phyloP scores from a whole-genome alignment of 768 basidiomycete species.

The Pleurotus cornucopiae region DNA sequence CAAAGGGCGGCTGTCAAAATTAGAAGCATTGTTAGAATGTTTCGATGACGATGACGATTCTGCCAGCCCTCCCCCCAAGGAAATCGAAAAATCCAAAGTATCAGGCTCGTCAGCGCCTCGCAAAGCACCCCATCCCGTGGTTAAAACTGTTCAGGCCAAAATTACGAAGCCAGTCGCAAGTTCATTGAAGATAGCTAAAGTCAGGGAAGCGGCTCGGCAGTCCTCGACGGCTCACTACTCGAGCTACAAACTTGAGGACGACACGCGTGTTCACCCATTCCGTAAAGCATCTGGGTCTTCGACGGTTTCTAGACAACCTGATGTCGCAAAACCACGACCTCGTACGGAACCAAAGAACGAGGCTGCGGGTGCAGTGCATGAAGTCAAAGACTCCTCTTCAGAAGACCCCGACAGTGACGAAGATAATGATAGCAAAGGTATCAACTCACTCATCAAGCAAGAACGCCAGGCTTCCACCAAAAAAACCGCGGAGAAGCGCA shows the following conservation, averaged over 20 bases:
- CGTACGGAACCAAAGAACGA: conserved; percentile 24
- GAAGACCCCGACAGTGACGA: conserved; percentile 44
- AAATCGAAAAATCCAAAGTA: conserved; percentile 1
- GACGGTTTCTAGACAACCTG: conserved; percentile 17
- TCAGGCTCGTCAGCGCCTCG: background rate
- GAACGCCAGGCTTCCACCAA: conserved; percentile 59
- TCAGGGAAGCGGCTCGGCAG: background rate
- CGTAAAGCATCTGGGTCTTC: conserved; percentile 22
- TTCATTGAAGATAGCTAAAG: background rate
- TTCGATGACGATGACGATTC: conserved; percentile 57
- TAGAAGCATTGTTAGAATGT: conserved; percentile 61
- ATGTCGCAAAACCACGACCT: conserved; percentile 11
- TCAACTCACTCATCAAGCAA: conserved; percentile 54
- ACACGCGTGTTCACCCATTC: conserved; percentile 37
- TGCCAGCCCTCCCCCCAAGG: conserved; percentile 32
- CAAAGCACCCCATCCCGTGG: background rate
- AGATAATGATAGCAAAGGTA: conserved; percentile 37
- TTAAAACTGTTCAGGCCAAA: background rate
- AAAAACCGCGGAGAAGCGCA: conserved; percentile 55
- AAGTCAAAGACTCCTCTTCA: conserved; percentile 34
- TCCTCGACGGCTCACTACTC: conserved; percentile 19
- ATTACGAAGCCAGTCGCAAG: background rate
- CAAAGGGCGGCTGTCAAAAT: conserved; percentile 51
- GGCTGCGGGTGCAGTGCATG: conserved; percentile 16
- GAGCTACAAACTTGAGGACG: conserved; percentile 30